A percentile compares a stretch with the other conserved stretches of the same genome.
phyloP scores from a whole-genome alignment of 2,329 filamentous ascomycete genomes.

The Ceratocystis destructans region DNA sequence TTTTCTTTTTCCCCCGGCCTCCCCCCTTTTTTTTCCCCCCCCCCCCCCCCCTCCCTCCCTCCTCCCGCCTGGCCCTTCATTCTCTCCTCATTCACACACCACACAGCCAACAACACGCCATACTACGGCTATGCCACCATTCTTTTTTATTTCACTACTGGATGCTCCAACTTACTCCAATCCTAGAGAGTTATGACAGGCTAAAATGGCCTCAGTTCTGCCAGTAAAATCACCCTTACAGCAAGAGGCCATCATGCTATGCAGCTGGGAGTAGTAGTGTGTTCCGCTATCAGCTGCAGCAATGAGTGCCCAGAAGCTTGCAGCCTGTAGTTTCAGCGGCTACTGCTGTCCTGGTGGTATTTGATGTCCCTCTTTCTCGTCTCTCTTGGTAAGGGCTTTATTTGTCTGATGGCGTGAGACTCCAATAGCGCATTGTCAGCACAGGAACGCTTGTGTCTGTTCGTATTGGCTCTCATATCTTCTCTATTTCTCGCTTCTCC shows the following conservation, averaged over 20 bases:
- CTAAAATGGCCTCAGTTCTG: neutral
- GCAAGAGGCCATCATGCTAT: neutral
- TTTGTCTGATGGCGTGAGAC: neutral
- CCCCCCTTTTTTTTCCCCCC: too few relatives aligned
- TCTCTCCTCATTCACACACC: too few relatives aligned
- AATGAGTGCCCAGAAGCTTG: neutral
- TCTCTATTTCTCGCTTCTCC: neutral
- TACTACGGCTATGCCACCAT: too few relatives aligned
- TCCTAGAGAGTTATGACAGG: neutral
- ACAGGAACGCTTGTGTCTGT: neutral
- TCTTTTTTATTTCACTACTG: too few relatives aligned
- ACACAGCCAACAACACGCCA: too few relatives aligned
- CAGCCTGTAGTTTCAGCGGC: too few relatives aligned
- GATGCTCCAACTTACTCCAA: neutral
- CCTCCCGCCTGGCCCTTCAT: too few relatives aligned
- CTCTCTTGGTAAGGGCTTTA: neutral
- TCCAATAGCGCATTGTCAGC: neutral
- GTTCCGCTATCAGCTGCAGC: neutral
- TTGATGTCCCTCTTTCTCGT: neutral
- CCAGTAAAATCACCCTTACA: too few relatives aligned
- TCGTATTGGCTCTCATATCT: neutral
- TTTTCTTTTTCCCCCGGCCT: too few relatives aligned
- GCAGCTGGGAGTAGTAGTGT: neutral
- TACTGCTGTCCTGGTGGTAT: too few relatives aligned
- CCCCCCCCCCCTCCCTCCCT: too few relatives aligned